Percentiles rank a stretch among this genome's conserved stretches.
These are phyloP conservation scores for Ascochyta rabiei DNA, from an alignment of 2,329 filamentous ascomycete genomes.

Conservation along the genomic window DNA sequence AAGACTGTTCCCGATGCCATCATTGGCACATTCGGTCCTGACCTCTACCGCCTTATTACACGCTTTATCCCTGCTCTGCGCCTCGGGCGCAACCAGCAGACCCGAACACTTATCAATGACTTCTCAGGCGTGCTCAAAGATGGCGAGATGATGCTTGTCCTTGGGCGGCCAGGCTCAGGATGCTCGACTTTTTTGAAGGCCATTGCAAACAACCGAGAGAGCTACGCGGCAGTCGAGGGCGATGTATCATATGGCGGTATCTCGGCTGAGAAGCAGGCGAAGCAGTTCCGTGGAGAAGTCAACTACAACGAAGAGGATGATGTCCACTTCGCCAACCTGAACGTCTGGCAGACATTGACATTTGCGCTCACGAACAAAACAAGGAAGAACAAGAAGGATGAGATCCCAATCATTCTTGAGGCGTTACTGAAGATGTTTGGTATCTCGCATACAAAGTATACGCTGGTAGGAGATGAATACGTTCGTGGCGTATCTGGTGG, in stretches of 20 bases:
- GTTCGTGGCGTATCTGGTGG: constrained; percentile 78
- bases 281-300: constrained; percentile 75
- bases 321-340: constrained; percentile 73
- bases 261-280: constrained; percentile 68
- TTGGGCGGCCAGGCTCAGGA: constrained; percentile 75
- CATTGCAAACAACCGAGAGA: constrained; percentile 71
- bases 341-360: constrained; percentile 77
- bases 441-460: constrained; percentile 76
- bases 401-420: constrained; percentile 72
- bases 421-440: constrained; percentile 79
- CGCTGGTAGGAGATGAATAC: constrained; percentile 75
- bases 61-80: constrained; percentile 60
- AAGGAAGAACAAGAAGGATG: constrained; percentile 66
- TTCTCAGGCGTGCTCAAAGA: constrained; percentile 71
- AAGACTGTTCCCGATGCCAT: constrained; percentile 76
- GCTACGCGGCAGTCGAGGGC: constrained; percentile 70
- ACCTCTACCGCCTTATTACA: constrained; percentile 70
- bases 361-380: constrained; percentile 80
- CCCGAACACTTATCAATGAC: constrained; percentile 65
- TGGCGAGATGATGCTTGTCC: constrained; percentile 74
- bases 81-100: constrained; percentile 56
- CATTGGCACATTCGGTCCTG: constrained; percentile 79
- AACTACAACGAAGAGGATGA: constrained; percentile 82
- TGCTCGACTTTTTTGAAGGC: constrained; percentile 80
- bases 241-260: constrained; percentile 76